Conservation (phyloP, 768 basidiomycete genomes). For the Boletus eberwhitei region DNA sequence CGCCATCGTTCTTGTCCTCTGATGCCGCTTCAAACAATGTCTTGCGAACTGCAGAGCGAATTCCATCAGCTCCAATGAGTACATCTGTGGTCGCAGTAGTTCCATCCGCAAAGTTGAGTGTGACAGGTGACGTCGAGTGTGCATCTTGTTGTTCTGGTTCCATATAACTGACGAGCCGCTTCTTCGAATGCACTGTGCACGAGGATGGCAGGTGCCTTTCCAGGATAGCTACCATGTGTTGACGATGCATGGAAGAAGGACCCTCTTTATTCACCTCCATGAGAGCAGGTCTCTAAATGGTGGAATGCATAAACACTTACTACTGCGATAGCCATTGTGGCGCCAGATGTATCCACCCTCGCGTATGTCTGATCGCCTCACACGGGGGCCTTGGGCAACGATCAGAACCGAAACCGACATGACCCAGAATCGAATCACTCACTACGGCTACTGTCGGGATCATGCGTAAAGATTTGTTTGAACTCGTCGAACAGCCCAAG, state of each 20-base stretch:
- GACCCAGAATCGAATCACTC: background rate
- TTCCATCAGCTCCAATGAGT: slow-evolving; percentile 46
- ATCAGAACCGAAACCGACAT: slow-evolving; percentile 12
- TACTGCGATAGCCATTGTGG: slow-evolving; percentile 20
- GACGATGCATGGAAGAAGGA: slow-evolving; percentile 19
- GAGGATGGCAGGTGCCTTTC: slow-evolving; percentile 18
- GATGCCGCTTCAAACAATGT: slow-evolving; percentile 20
- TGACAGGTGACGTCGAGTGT: slow-evolving; percentile 22
- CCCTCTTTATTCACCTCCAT: background rate
- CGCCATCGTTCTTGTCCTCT: background rate
- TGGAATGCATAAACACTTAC: no score
- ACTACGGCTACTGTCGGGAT: slow-evolving; percentile 14
- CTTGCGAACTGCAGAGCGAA: slow-evolving; percentile 31
- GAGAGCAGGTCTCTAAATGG: background rate
- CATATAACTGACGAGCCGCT: slow-evolving; percentile 19
- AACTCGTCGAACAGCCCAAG: slow-evolving; percentile 41
- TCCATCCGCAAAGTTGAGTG: slow-evolving; percentile 15
- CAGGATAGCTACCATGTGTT: slow-evolving; percentile 17
- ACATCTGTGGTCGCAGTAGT: slow-evolving; percentile 34
- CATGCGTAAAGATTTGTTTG: slow-evolving; percentile 9
- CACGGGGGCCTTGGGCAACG: slow-evolving; percentile 12
- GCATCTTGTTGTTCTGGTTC: slow-evolving; percentile 16
- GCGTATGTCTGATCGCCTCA: slow-evolving; percentile 28
- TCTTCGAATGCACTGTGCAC: slow-evolving; percentile 16
- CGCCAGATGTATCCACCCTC: slow-evolving; percentile 31